Evolutionary conservation across 306 rosid genomes (phyloP).

Genomic region (Medicago lupulina): DNA sequence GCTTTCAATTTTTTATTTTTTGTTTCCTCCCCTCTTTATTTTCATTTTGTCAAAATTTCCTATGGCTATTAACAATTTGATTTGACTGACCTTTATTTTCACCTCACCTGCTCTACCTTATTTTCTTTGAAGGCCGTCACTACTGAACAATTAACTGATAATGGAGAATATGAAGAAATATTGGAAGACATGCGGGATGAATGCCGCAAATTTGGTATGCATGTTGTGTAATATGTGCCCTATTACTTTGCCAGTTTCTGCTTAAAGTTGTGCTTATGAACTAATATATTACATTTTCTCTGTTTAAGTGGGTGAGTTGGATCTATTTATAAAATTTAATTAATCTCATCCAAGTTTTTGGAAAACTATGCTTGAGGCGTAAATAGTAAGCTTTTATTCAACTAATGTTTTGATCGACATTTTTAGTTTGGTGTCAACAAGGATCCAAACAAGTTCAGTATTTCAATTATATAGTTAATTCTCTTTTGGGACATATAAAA

Average conservation of each 20-base stretch:
- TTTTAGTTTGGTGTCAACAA: conserved; percentile 9
- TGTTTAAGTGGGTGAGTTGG: conserved; percentile 13
- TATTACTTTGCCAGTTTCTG: neutral
- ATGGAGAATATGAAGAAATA: conserved; percentile 70
- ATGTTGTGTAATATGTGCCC: conserved; percentile 5
- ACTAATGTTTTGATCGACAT: conserved; percentile 9
- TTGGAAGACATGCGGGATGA: conserved; percentile 86
- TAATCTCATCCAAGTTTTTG: neutral
- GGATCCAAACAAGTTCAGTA: neutral
- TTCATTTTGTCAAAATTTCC: conserved; percentile 27
- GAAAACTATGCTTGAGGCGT: neutral
- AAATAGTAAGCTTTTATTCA: conserved; percentile 4
- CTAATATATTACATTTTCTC: conserved; percentile 6
- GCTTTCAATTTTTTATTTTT: neutral
- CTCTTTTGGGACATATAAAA: neutral
- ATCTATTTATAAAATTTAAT: neutral
- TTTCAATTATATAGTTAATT: neutral
- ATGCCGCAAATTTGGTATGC: conserved; percentile 82
- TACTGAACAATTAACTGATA: conserved; percentile 60
- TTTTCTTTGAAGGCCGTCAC: conserved; percentile 62
- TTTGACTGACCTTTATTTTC: conserved; percentile 29
- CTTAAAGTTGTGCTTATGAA: conserved; percentile 18
- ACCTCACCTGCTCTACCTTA: conserved; percentile 14
- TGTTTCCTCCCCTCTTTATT: neutral
- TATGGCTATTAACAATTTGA: neutral